Conservation (phyloP, 768 basidiomycete species). For the Candolleomyces aberdarensis region DNA sequence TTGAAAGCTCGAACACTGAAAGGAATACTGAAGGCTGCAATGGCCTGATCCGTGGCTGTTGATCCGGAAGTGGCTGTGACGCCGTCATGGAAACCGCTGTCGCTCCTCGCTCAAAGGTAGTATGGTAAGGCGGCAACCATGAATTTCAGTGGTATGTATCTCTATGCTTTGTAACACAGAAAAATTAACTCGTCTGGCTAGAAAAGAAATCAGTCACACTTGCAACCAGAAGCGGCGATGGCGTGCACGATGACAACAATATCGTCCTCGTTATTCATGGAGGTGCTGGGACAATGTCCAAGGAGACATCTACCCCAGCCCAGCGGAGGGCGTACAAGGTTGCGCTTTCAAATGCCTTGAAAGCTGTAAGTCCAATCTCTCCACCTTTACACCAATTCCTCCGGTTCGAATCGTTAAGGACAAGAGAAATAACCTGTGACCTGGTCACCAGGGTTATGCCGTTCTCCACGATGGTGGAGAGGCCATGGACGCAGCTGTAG, state of each 20-base stretch:
- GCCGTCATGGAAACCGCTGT: too few relatives aligned
- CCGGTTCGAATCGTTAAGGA: not conserved
- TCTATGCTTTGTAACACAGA: too few relatives aligned
- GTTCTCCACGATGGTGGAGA: conserved; percentile 68
- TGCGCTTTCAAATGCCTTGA: conserved; percentile 51
- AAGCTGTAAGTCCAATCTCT: conserved; percentile 29
- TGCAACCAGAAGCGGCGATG: too few relatives aligned
- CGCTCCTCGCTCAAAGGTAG: too few relatives aligned
- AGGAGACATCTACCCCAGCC: conserved; percentile 54
- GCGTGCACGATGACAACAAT: not conserved
- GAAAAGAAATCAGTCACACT: too few relatives aligned
- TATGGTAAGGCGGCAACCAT: too few relatives aligned
- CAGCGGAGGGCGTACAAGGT: conserved; percentile 56
- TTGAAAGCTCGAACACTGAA: too few relatives aligned
- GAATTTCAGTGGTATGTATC: too few relatives aligned
- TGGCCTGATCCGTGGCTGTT: too few relatives aligned
- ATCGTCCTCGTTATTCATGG: conserved; percentile 72
- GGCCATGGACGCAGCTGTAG: conserved; percentile 79
- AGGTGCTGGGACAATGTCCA: conserved; percentile 71
- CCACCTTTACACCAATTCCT: not conserved
- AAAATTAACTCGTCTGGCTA: too few relatives aligned
- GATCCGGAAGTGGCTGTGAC: too few relatives aligned
- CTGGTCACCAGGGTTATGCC: conserved; percentile 45
- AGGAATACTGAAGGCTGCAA: too few relatives aligned
- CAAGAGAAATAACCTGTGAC: not conserved